Evolutionary conservation across 306 rosid genomes (phyloP), one percentile per base, ranked within the genome.

Genomic region (Alnus glutinosa): DNA sequence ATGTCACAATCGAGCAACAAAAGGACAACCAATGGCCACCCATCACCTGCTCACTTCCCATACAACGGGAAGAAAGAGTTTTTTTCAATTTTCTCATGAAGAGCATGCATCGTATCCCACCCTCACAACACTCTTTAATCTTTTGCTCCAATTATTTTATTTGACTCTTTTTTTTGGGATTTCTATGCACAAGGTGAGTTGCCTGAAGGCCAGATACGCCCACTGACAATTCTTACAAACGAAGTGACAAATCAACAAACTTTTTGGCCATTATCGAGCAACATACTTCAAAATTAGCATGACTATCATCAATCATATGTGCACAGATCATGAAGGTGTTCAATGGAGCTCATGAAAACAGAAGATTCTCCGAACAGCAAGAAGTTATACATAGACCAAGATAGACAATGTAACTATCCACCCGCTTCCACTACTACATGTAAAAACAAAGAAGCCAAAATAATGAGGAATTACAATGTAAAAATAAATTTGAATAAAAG

Each of bases 1-100:
- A 89, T 82, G 93, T 90, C 97, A 96, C 92, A 89, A 83, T 88
- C 89, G 92, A 89, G 90, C 96, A 84, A 92, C 86, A 92, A 88
- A 90, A 84, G 92, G 88, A 89, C 88, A 92, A 90, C 89, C 83
- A 92, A 88, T 90, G 79, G 94, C 90, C 90, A 88, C 88, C 85
- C 88, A 87, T 83, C 94, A 96, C 92, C 99, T 90, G 98, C 86
- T 91, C 90, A 79, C 87, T 95, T 88, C 89, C 90, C 98, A 79
- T 76, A 83, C 75, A 74, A 85, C 74, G 87, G 90, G 90, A 87
- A 87, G 90, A 85, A 89, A 82, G 90, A 75, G 82, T 83, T 86
- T 57, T 57, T 87, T 85, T 77, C 85, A 78, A 77, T 80, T 80
- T 87, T 79, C 75, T 79, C 85, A 82, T 46, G 70, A 82, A 77